Base-by-base conservation (phyloP, 345 rosid genomes). In the Eucalyptus cladocalyx region DNA sequence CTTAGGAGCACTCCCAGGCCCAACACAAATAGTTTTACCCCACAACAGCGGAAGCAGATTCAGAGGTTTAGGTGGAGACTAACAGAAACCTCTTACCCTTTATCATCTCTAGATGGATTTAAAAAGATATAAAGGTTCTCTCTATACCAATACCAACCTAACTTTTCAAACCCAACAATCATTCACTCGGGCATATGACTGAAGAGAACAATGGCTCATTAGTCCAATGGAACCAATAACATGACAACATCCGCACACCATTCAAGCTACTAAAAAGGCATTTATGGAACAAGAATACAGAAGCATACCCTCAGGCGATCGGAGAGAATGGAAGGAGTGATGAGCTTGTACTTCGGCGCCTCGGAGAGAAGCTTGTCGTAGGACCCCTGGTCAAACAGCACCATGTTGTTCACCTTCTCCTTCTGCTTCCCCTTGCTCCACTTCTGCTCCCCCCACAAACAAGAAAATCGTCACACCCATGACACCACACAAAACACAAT, bases 381-480 rank as follows among this genome's bases (percentile, higher is more conserved):
- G 8, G 95, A 91, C 7, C 90, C 93, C 89, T 93, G 95, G 87
- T 94, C 95, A 24, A 94, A 94, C 91, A 94, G 90, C 30, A 94
- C 94, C 95, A 93, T 92, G 91, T 94, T 93, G 91, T 94, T 94
- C 91, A 94, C 94, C 93, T 93, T 94, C 91, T 93, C 95, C 94
- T 94, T 94, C 88, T 93, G 94, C 91, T 94, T 93, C 32, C 94
- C 94, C 90, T 92, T 93, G 88, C 94, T 93, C 95, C 94, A 94
- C 89, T 94, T 94, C 94, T 93, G 90, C 88, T 88, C 89, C 23
- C 87, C 89, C 30, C 80, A 69, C 42, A 69, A 69, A 69, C 43
- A 69, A 69, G 42, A 69, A 69, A 69, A 69, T 69, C 21, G 80
- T 69, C 23, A 69, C 12, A 2, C 23, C 43, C 80, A 17, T 69